Evolutionary conservation across 1,284 basidiomycete species (phyloP).

Genomic region (Marasmius oreades): DNA sequence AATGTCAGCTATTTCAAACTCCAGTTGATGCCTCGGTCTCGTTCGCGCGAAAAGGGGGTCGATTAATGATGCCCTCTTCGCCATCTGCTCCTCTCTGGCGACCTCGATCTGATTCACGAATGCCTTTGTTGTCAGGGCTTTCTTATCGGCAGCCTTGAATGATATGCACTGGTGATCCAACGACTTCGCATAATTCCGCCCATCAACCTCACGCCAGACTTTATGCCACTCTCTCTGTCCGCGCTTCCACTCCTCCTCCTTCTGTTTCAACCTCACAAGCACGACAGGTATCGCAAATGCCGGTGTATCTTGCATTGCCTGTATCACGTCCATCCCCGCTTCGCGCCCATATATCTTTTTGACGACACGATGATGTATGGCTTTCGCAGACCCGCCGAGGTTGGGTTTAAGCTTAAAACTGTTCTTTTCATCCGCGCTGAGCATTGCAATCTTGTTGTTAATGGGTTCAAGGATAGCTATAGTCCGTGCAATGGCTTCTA

Average conservation of each 20-base stretch:
- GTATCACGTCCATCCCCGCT: constrained; percentile 85
- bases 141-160: constrained; percentile 93
- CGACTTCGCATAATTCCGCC: constrained; percentile 89
- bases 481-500: constrained; percentile 94
- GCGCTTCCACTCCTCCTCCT: constrained; percentile 99
- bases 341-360: constrained; percentile 97
- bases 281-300: constrained; percentile 92
- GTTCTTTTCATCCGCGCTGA: constrained; percentile 78
- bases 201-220: constrained; percentile 97
- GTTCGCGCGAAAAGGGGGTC: constrained; percentile 76
- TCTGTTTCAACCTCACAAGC: constrained; percentile 88
- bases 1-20: constrained; percentile 76
- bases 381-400: constrained; percentile 86
- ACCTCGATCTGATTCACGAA: constrained; percentile 91
- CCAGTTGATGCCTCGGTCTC: constrained; percentile 74
- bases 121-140: constrained; percentile 78
- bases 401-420: constrained; percentile 90
- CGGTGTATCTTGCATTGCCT: constrained; percentile 92
- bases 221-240: constrained; percentile 99
- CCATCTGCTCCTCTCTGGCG: constrained; percentile 81
- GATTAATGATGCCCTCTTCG: constrained; percentile 72
- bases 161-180: constrained; percentile 92
- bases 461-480: constrained; percentile 92
- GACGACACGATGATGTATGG: constrained; percentile 90
- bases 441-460: constrained; percentile 82